Base-by-base conservation (phyloP, 371 early-diverging fungal species). In the Basidiobolus meristosporus region DNA sequence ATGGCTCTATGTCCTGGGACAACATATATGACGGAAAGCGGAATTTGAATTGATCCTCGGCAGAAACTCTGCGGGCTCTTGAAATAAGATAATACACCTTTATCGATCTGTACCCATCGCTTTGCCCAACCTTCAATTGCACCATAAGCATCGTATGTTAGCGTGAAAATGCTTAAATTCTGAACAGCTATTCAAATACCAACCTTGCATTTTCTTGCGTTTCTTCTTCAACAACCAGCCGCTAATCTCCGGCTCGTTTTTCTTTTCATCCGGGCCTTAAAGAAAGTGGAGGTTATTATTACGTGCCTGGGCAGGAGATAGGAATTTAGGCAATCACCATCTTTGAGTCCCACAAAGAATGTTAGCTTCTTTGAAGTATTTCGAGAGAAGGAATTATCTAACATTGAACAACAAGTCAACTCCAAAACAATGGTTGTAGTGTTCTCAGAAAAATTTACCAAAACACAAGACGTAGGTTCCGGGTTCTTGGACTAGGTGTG, bases 351-450 rank as follows among this genome's bases (percentile, higher is more conserved):
- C 19, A 92, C 90, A 40, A 81, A 80, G 42, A 84, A 87, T 11
- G 86, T 81, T 39, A 93, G 56, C 14, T 72, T 69, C 60, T 93
- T 93, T 15, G 90, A 77, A n/a, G 91, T 92, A 48, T 83, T 85
- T 39, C 83, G 76, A 4, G 93, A 90, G 53, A 83, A 90, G 2
- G 86, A 73, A 51, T 93, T 93, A 53, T 91, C 91, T 75, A 44
- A 35, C 15, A 16, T n/a, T 10, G 12, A 1, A 38, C 18, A 37
- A 34, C 22, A 23, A 36, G 34, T 23, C n/a, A 30, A 15, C 46
- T 12, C 17, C 14, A 39, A 31, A 14, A 32, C 22, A n/a, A n/a
- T 14, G 20, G 21, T n/a, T 17, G 6, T 30, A 38, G 16, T 20
- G 12, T 11, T n/a, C n/a, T 2, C 3, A 28, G 10, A 16, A 10